Conservation (phyloP, 805 yeast genomes). For the Dipodascus geniculatus region DNA sequence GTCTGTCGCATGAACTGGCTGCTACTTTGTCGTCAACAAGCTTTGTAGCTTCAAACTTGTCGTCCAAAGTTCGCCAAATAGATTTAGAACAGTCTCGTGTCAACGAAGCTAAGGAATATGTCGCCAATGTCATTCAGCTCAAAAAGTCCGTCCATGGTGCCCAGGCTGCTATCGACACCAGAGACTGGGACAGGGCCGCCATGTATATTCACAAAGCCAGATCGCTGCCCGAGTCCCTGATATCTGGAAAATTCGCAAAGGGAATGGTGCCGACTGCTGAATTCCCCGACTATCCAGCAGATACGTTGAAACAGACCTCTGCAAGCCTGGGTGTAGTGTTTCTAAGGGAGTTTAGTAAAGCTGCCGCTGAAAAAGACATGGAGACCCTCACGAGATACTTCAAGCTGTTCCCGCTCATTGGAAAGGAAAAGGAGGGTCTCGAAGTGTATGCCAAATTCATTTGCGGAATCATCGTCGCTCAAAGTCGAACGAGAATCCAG, state of each 20-base stretch:
- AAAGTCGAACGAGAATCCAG: constrained; percentile 52
- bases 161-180: constrained; percentile 51
- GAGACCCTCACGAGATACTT: constrained; percentile 66
- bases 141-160: constrained; percentile 56
- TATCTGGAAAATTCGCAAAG: constrained; percentile 61
- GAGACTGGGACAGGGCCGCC: constrained; percentile 74
- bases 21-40: constrained; percentile 48
- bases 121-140: constrained; percentile 51
- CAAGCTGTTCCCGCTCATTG: constrained; percentile 78
- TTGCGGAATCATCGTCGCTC: constrained; percentile 70
- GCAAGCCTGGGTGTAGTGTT: constrained; percentile 46
- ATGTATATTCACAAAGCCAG: constrained; percentile 44
- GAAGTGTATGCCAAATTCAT: constrained; percentile 77
- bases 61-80: constrained; percentile 54
- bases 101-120: constrained; percentile 48
- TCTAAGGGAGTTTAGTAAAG: constrained; percentile 50
- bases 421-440: constrained; percentile 58
- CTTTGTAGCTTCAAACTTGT: constrained; percentile 51
- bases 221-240: constrained; percentile 38
- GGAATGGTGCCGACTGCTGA: constrained; percentile 79
- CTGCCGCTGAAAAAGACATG: constrained; percentile 56
- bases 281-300: constrained; percentile 66
- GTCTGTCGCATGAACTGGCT: constrained; percentile 44
- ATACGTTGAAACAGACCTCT: constrained; percentile 46
- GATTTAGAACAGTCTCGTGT: constrained; percentile 64